Base-by-base conservation (phyloP, 2,329 filamentous ascomycete species). In the Colletotrichum plurivorum region DNA sequence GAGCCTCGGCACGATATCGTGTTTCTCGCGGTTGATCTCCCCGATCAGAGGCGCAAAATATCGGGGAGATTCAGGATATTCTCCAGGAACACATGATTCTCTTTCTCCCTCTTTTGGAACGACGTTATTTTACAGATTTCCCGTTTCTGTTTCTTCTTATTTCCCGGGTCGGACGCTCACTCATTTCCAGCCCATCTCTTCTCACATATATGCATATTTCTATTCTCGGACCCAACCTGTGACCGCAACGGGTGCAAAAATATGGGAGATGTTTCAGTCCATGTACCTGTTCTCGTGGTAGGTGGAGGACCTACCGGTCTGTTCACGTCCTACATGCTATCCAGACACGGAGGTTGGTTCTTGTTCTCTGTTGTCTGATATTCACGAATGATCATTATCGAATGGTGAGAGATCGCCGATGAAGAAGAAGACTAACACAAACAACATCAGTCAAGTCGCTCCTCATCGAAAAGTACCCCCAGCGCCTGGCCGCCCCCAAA, bases 271-370 rank as follows among this genome's bases (percentile, higher is more conserved):
- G 27, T 51, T 55, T 60, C 64, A 45, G 31, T 68, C 27, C 71
- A 77, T 13, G 73, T 79, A 7, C 76, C 77, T 18, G 77, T 81
- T n/a, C 71, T 82, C 10, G 78, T 81, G 43, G 71, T 80, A 41
- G 78, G 78, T 22, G 79, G 79, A 5, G 79, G 80, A 2, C 78
- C 78, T 22, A 77, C 75, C 20, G 79, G 80, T n/a, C 72, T 81
- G 9, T 69, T 80, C 2, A 73, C 78, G 5, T 77, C 78, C 4
- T 77, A 76, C 60, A 74, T 81, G 65, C 72, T 81, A 6, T 69
- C 62, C 22, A 66, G 54, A 18, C 67, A 70, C 53, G 63, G 67
- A 12, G 67, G 67, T 67, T 58, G 15, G 64, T 70, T 9, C 1
- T 5, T 10, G 3, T 8, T 8, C 2, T 36, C 31, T 36, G 31